Base-by-base conservation (phyloP, 2,329 filamentous ascomycete genomes). In the Aspergillus alliaceus region DNA sequence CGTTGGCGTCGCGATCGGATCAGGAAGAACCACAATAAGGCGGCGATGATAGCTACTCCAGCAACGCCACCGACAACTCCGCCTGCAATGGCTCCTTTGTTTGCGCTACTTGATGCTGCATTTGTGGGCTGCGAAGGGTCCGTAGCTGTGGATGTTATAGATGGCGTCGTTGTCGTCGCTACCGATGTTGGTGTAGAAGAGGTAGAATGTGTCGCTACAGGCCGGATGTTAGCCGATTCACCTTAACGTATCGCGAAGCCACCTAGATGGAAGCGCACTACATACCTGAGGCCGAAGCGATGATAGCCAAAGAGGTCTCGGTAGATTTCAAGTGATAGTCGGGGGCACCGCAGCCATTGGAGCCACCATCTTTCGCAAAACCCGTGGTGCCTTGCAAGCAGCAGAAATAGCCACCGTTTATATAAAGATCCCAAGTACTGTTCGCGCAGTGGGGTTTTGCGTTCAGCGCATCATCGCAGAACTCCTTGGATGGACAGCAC, bases 321-420 rank as follows among this genome's bases (percentile, higher is more conserved):
- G 6, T 9, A 8, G 44, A 14, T 24, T 51, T 18, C 48, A 51
- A 14, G 4, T 24, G 24, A 12, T 47, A 53, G 11, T 39, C 51
- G 7, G 51, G 40, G 8, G 24, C 27, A 15, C 20, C 18, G 18
- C 39, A 53, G n/a, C 39, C 51, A 27, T 47, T 24, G 14, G 39
- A 46, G 15, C 31, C 40, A 6, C 39, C 39, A 15, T 29, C 20
- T 15, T 35, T 32, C 15, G 51, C 40, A 34, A 34, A 53, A 7
- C n/a, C 39, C 1, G 18, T 32, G 51, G 37, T 44, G 31, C 35
- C 34, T 11, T 39, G 31, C n/a, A 24, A 2, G 44, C 53, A 50
- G 24, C 53, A 54, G 24, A 50, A 55, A 37, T 55, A 44, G 9
- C 22, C 53, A 11, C 37, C 15, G n/a, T 42, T 42, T 20, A 24